These are phyloP conservation scores for Zygoascus biomembranicola DNA, from an alignment of 805 yeast genomes.

Conservation along the genomic window DNA sequence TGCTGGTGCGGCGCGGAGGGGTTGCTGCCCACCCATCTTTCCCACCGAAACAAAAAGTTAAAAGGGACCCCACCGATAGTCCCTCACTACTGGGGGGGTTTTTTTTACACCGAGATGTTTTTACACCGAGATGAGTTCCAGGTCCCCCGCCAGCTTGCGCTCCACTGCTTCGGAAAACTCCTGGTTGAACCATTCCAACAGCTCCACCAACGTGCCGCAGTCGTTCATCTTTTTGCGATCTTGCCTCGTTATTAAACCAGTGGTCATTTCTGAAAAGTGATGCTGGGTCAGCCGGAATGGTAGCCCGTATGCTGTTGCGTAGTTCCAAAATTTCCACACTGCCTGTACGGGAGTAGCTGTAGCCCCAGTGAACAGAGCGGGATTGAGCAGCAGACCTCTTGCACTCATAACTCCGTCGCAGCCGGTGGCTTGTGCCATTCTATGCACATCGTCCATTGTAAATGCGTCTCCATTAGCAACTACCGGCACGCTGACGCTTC, in stretches of 20 bases:
- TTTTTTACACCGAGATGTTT: too few species aligned
- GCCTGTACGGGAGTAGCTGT: slow-evolving; percentile 83
- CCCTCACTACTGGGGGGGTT: too few species aligned
- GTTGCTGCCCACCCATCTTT: too few species aligned
- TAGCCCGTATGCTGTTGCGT: slow-evolving; percentile 68
- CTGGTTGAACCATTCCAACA: slow-evolving; percentile 77
- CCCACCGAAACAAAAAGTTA: too few species aligned
- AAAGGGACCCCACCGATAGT: too few species aligned
- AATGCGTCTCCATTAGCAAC: slow-evolving; percentile 98
- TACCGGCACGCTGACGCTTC: slow-evolving; percentile 56
- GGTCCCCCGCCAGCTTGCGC: background rate
- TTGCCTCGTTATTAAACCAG: slow-evolving; percentile 39
- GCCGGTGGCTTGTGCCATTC: slow-evolving; percentile 57
- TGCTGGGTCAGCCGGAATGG: slow-evolving; percentile 83
- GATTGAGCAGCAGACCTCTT: slow-evolving; percentile 77
- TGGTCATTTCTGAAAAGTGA: slow-evolving; percentile 83
- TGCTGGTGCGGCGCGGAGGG: too few species aligned
- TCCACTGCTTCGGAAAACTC: slow-evolving; percentile 47
- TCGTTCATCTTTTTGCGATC: slow-evolving; percentile 59
- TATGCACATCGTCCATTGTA: slow-evolving; percentile 50
- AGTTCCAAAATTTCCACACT: slow-evolving; percentile 74
- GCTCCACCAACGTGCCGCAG: slow-evolving; percentile 45
- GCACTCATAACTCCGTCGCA: slow-evolving; percentile 96
- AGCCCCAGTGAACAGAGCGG: slow-evolving; percentile 76
- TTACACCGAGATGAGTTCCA: background rate